Evolutionary conservation across 768 basidiomycete species (phyloP), one percentile per base, ranked within the genome.

Genomic region (Tricholoma sp.): DNA sequence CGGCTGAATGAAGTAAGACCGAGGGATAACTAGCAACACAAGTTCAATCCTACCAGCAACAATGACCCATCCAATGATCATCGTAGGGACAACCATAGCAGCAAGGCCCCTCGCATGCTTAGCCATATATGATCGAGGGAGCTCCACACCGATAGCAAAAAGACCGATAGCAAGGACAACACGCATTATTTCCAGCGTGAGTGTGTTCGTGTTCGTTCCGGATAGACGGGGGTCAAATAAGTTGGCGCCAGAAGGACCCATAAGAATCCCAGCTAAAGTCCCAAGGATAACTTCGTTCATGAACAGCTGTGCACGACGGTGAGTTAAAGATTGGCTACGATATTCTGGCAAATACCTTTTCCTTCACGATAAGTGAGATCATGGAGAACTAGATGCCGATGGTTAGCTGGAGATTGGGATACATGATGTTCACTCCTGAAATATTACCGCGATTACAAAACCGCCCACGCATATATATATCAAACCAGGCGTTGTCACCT

Each of bases 221-320:
- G 92, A 95, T 2, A 76, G 75, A 3, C 88, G 79, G 6, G 94
- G 94, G 63, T 92, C 74, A 69, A 95, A 91, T 8, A 88, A 72
- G 37, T 81, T 79, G 31, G 84, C 82, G 51, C 78, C 82, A 58
- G 91, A 78, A 3, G 92, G 94, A 2, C 93, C 90, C 55, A 89
- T 80, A 50, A 83, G 58, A 43, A 84, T 70, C 4, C 83, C 82
- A 57, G 85, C 84, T 0, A 79, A 77, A 0, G 94, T 95, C 1
- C 94, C 94, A 27, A 97, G 84, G 32, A 95, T 86, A 39, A 96
- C 94, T 77, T 99, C 96, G 63, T 93, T 97, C 62, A 97, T 83
- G 66, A 88, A 96, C 4, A 96, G 66, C 83, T 91, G 54, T 14
- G 22, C 12, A 37, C 50, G 31, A 51, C 35, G 43, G 16, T 55